Evolutionary conservation across 306 rosid genomes (phyloP).

Genomic region (Pyrus bretschneideri): DNA sequence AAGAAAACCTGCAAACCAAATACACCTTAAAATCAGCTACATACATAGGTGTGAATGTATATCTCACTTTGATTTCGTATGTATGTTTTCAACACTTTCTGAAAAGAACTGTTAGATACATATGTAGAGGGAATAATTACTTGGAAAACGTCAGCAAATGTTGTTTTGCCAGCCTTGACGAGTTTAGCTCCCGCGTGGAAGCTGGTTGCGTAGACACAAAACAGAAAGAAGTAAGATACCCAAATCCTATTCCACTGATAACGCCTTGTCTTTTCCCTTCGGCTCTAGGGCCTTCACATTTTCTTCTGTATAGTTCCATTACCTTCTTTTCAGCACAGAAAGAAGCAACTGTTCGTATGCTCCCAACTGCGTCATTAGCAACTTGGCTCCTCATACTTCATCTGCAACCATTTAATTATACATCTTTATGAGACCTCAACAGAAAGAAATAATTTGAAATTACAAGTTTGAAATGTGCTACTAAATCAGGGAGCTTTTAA

Average conservation of each 20-base stretch:
- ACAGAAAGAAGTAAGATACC: constrained; percentile 57
- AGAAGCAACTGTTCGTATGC: constrained; percentile 85
- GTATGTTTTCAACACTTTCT: neutral
- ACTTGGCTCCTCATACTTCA: constrained; percentile 90
- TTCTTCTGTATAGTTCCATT: constrained; percentile 64
- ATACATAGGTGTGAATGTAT: neutral
- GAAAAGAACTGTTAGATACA: neutral
- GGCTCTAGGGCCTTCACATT: constrained; percentile 74
- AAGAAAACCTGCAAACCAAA: constrained; percentile 58
- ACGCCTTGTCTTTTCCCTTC: constrained; percentile 68
- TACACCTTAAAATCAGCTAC: neutral
- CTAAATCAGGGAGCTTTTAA: neutral
- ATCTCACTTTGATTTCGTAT: neutral
- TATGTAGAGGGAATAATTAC: constrained; percentile 22
- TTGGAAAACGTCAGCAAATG: constrained; percentile 56
- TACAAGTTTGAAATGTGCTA: neutral
- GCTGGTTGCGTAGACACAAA: constrained; percentile 57
- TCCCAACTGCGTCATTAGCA: constrained; percentile 85
- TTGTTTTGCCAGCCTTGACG: constrained; percentile 37
- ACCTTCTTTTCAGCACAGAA: constrained; percentile 88
- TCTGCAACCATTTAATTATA: constrained; percentile 32
- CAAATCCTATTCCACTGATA: constrained; percentile 82
- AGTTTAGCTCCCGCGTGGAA: constrained; percentile 79
- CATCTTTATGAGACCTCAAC: neutral
- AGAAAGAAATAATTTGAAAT: neutral